phyloP scores from a whole-genome alignment of 164 flowering plant genomes.

The Vitis vinifera region DNA sequence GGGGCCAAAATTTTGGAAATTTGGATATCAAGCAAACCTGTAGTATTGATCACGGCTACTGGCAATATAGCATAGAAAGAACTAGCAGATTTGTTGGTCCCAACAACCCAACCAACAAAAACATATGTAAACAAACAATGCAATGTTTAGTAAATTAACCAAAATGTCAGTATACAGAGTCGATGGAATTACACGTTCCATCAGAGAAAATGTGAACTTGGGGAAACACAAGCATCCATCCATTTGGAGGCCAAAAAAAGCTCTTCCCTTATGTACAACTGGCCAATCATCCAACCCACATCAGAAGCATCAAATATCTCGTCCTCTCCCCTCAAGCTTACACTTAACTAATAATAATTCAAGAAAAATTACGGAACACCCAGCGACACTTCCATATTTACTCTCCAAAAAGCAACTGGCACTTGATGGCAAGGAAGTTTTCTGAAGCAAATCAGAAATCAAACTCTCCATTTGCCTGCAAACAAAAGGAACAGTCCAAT shows the following conservation, averaged over 20 bases:
- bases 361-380: constrained; percentile 19
- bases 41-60: too few relatives aligned
- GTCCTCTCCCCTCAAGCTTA: constrained; percentile 12
- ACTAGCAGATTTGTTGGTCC: too few relatives aligned
- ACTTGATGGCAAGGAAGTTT: constrained; percentile 4
- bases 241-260: constrained; percentile 23
- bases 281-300: constrained; percentile 33
- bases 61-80: too few relatives aligned
- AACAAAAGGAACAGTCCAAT: not conserved
- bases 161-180: constrained; percentile 19
- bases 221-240: constrained; percentile 16
- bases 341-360: constrained; percentile 16
- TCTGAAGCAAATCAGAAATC: constrained; percentile 59
- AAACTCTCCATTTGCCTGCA: constrained; percentile 87
- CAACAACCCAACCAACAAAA: not conserved
- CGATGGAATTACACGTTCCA: constrained; percentile 25
- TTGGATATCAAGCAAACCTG: too few relatives aligned
- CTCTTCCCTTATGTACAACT: constrained; percentile 48
- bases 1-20: too few relatives aligned
- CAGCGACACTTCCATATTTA: constrained; percentile 9
- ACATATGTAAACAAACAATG: not conserved
- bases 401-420: constrained; percentile 18
- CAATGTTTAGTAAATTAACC: constrained; percentile 2
- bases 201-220: constrained; percentile 7
- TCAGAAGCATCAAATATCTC: constrained; percentile 18